Conservation (phyloP, 1,139 yeast species). For the Hansenula anomala region DNA sequence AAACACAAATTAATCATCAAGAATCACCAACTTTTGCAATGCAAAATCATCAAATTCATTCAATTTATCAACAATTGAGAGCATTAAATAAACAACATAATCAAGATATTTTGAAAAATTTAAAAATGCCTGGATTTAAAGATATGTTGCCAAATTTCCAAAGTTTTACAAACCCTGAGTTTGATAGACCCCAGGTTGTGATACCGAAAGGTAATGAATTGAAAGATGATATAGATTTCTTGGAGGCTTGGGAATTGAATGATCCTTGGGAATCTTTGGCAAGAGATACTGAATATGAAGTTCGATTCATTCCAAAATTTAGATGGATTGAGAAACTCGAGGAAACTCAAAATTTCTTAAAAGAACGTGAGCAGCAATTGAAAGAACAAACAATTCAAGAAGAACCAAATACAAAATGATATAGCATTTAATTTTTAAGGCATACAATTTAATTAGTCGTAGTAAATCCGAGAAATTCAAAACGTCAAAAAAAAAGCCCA, state of each 20-base stretch:
- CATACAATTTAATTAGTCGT: no score
- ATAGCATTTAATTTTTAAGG: no score
- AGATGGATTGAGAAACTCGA: slow-evolving; percentile 17
- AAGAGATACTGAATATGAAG: slow-evolving; percentile 39
- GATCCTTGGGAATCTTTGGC: slow-evolving; percentile 52
- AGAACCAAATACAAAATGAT: background rate
- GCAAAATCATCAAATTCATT: slow-evolving; percentile 14
- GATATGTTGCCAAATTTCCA: slow-evolving; percentile 15
- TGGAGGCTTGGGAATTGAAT: slow-evolving; percentile 21
- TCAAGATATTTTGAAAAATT: slow-evolving; percentile 15
- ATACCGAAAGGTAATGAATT: slow-evolving; percentile 17
- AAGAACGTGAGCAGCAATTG: background rate
- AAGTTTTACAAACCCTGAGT: slow-evolving; percentile 6
- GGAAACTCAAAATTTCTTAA: background rate
- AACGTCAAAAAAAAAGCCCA: no score
- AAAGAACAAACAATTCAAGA: background rate
- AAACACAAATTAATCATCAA: slow-evolving; percentile 1
- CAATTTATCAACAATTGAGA: slow-evolving; percentile 13
- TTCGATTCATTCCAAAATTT: slow-evolving; percentile 41
- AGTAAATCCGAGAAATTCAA: no score
- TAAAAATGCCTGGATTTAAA: slow-evolving; percentile 11
- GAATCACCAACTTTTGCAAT: background rate
- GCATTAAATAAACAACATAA: slow-evolving; percentile 12
- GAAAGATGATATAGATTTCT: slow-evolving; percentile 17
- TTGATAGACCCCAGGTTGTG: slow-evolving; percentile 5